Base-by-base conservation (phyloP, 1,284 basidiomycete genomes). In the Volvariella volvacea region DNA sequence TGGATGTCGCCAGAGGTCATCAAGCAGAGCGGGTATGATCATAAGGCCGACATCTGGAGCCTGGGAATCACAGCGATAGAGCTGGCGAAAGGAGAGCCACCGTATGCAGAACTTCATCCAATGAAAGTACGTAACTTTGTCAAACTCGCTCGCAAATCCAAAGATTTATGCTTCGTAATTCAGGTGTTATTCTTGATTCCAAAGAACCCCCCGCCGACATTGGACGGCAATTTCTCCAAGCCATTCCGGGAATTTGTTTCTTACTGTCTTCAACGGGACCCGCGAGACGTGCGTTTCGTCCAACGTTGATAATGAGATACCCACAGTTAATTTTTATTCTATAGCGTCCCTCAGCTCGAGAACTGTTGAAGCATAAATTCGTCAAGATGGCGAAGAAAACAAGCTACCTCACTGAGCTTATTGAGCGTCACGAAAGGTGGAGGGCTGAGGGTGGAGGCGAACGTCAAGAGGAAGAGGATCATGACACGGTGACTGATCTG, bases 1-100 rank as follows among this genome's bases (percentile, higher is more conserved):
- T 96, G 93, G 93, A 99, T 99, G 95, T 93, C 92, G 17, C 95
- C 95, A 4, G 95, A 99, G 63, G 95, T 99, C 17, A 98, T 99
- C 73, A 98, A 98, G 66, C 95, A 99, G 68, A 95, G 91, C 50
- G 96, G 96, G 6, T 99, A 99, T 64, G 95, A 98, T 59, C 89
- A 94, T 64, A 98, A 97, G 61, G 95, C 95, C 9, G 95, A 99
- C 63, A 97, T 99, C 42, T 96, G 93, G 93, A 91, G 87, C 63
- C 68, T 95, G 53, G 92, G 91, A 3, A 99, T 99, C 61, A 98
- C 95, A 3, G 92, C 93, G 9, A 97, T 99, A 55, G 95, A 99
- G 64, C 73, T 99, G 53, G 95, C 95, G 1, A 93, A 89, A 65
- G 95, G 95, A 33, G 94, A 98, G 59, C 95, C 95, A 16, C 95